These are phyloP conservation scores for Iberis pinnata DNA, from an alignment of 345 rosid species.

Conservation along the genomic window DNA sequence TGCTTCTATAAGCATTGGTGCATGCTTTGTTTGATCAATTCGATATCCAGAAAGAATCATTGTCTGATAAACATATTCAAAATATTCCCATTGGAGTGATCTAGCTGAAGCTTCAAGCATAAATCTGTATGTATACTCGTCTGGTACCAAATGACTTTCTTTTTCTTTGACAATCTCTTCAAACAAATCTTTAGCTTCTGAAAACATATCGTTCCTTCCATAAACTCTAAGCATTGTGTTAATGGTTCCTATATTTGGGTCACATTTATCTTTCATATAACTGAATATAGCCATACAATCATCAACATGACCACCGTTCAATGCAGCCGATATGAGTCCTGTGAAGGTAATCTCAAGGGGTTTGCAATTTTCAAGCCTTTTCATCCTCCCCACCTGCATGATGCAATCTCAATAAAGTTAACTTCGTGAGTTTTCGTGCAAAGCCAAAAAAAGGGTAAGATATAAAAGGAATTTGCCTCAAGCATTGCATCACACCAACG, in stretches of 20 bases:
- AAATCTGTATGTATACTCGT: slow-evolving; percentile 60
- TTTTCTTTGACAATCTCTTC: slow-evolving; percentile 43
- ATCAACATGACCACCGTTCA: slow-evolving; percentile 72
- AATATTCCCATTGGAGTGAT: slow-evolving; percentile 86
- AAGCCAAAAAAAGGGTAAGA: background rate
- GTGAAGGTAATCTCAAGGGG: slow-evolving; percentile 82
- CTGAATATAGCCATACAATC: slow-evolving; percentile 65
- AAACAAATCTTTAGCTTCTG: slow-evolving; percentile 70
- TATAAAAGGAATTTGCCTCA: slow-evolving; percentile 43
- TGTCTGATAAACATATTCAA: slow-evolving; percentile 72
- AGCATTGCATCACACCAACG: slow-evolving; percentile 76
- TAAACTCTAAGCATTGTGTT: slow-evolving; percentile 80
- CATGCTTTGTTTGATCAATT: slow-evolving; percentile 60
- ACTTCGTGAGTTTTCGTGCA: background rate
- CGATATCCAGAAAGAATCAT: slow-evolving; percentile 65
- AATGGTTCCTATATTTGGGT: slow-evolving; percentile 79
- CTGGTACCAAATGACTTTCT: slow-evolving; percentile 38
- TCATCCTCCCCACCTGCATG: slow-evolving; percentile 64
- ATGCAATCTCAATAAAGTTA: background rate
- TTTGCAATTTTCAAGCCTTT: slow-evolving; percentile 45
- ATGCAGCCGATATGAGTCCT: slow-evolving; percentile 61
- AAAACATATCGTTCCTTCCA: slow-evolving; percentile 71
- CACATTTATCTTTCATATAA: slow-evolving; percentile 56
- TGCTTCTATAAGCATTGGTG: slow-evolving; percentile 58
- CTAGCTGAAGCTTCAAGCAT: slow-evolving; percentile 88